phyloP scores from a whole-genome alignment of 2,329 filamentous ascomycete species.

The Talaromyces sp. region DNA sequence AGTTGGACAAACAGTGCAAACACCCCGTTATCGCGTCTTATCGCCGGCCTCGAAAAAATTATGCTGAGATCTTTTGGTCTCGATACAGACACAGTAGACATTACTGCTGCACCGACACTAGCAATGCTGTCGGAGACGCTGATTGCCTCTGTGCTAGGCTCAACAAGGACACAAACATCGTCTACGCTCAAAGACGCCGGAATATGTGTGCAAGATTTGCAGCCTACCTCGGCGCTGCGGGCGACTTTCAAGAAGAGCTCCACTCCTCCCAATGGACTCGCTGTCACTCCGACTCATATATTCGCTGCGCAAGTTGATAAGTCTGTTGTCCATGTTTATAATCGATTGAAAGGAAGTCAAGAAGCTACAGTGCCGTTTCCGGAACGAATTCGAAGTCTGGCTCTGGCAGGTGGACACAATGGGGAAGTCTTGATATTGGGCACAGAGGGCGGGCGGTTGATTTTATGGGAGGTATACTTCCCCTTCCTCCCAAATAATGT shows the following conservation, averaged over 20 bases:
- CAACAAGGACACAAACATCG: constrained; percentile 40
- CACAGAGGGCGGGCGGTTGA: constrained; percentile 76
- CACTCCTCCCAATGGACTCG: constrained; percentile 70
- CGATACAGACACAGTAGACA: background rate
- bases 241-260: constrained; percentile 88
- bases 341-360: constrained; percentile 73
- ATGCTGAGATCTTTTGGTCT: constrained; percentile 9
- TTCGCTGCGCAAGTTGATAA: constrained; percentile 91
- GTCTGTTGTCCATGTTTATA: constrained; percentile 90
- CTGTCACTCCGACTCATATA: constrained; percentile 73
- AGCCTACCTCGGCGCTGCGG: constrained; percentile 70
- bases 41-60: constrained; percentile 9
- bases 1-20: constrained; percentile 21
- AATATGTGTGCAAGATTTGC: constrained; percentile 78
- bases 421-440: constrained; percentile 66
- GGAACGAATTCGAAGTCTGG: constrained; percentile 75
- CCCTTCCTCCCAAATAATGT: too few species aligned
- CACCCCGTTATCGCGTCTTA: constrained; percentile 19
- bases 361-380: constrained; percentile 84
- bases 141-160: constrained; percentile 41
- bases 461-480: constrained; percentile 82
- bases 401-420: constrained; percentile 60
- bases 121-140: constrained; percentile 48
- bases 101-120: constrained; percentile 16
- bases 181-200: constrained; percentile 68